Conservation (phyloP, 352 stramenopile species). For the Globisporangium alternatum region DNA sequence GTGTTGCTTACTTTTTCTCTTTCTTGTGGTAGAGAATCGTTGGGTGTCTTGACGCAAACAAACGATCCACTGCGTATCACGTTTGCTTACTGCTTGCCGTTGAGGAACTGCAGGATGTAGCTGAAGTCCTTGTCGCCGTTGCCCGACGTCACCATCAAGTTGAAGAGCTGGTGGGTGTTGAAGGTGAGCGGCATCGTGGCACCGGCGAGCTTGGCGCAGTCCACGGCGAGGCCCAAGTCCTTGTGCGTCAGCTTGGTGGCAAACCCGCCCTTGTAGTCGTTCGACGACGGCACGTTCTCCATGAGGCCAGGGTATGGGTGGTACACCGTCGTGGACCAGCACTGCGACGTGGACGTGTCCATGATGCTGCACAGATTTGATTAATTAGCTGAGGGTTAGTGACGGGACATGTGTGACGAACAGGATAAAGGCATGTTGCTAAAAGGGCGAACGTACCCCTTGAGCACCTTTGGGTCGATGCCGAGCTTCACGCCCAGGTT, state of each 20-base stretch:
- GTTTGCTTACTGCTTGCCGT: conserved; percentile 52
- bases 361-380: conserved; percentile 74
- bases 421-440: no score
- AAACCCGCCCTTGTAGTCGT: conserved; percentile 91
- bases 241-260: conserved; percentile 94
- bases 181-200: conserved; percentile 77
- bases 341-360: conserved; percentile 96
- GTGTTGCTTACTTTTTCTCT: neutral
- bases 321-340: conserved; percentile 94
- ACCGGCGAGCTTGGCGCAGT: conserved; percentile 84
- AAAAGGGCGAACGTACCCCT: conserved; percentile 32
- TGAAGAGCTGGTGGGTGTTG: conserved; percentile 77
- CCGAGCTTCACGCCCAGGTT: conserved; percentile 94
- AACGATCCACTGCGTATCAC: neutral
- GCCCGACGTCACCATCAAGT: conserved; percentile 74
- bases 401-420: no score
- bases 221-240: conserved; percentile 93
- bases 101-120: conserved; percentile 83
- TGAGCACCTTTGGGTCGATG: conserved; percentile 93
- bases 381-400: neutral
- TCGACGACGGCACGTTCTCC: conserved; percentile 85
- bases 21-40: neutral
- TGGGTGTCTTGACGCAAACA: neutral
- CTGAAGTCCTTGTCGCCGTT: conserved; percentile 85
- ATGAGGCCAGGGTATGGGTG: conserved; percentile 95